Evolutionary conservation across 2,329 filamentous ascomycete genomes (phyloP).

Genomic region (Hypoxylon sp.): DNA sequence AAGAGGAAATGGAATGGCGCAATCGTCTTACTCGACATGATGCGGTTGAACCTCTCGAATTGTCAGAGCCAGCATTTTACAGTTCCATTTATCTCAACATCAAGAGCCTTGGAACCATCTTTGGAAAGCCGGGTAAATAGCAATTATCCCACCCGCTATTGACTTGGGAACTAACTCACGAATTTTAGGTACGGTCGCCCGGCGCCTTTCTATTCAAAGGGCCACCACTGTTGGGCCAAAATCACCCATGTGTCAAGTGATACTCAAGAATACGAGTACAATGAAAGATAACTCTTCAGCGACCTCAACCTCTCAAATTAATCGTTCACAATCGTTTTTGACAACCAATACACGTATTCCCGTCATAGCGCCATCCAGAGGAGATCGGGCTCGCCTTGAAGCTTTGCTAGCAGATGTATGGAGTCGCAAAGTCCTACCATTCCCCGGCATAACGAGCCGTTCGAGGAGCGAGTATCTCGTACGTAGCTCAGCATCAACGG

Average conservation of each 20-base stretch:
- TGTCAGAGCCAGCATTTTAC: conserved; percentile 63
- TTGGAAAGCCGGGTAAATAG: conserved; percentile 73
- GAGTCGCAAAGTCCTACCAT: conserved; percentile 83
- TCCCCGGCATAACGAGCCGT: conserved; percentile 80
- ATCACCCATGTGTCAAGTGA: conserved; percentile 77
- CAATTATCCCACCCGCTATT: neutral
- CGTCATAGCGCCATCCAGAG: conserved; percentile 78
- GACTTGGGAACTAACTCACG: conserved; percentile 19
- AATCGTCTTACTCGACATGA: conserved; percentile 69
- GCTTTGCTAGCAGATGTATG: conserved; percentile 80
- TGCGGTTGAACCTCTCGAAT: conserved; percentile 61
- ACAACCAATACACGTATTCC: conserved; percentile 74
- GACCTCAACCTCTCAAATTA: conserved; percentile 66
- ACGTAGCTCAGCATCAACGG: conserved; percentile 81
- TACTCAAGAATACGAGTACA: conserved; percentile 86
- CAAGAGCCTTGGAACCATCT: conserved; percentile 78
- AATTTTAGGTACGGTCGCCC: conserved; percentile 67
- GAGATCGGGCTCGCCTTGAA: conserved; percentile 83
- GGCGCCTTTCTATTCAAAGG: conserved; percentile 81
- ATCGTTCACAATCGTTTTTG: conserved; percentile 83
- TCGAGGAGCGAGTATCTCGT: conserved; percentile 77
- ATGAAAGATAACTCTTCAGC: conserved; percentile 66
- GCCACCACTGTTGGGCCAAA: conserved; percentile 79
- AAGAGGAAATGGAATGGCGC: conserved; percentile 86
- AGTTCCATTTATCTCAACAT: conserved; percentile 77